Evolutionary conservation across 257 asterid species (phyloP), one percentile per base, ranked within the genome.

Genomic region (Capsicum pubescens): DNA sequence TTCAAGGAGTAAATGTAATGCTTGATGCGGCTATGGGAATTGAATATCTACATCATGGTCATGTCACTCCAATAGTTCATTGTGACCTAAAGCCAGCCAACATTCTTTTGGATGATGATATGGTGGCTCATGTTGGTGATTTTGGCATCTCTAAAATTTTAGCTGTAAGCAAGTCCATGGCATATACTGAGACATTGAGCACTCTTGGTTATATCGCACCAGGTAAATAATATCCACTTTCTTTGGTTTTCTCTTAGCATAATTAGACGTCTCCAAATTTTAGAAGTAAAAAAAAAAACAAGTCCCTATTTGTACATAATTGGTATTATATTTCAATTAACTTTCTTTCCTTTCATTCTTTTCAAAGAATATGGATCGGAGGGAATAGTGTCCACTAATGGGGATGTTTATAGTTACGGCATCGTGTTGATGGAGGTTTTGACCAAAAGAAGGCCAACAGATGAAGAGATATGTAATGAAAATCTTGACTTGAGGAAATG

Each of bases 161-260:
- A 16, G 84, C 39, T 0, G 55, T 46, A 39, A 84, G 67, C 10
- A 80, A 69, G n/a, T 42, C 84, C 21, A n/a, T 17, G 17, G 79
- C 78, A 6, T 87, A 76, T 0, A 89, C 89, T 0, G 79, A 69
- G 72, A 89, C 90, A 15, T 82, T 89, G 21, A 88, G 87, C 3
- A 87, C 90, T 12, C 69, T 89, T 36, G 90, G 90, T 52, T 89
- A 89, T 21, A 82, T 86, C 10, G 91, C 91, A 9, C 91, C 88
- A 86, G 90, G 91, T 87, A 85, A 26, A 26, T 16, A 15, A 2
- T 17, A 6, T 12, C 52, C 4, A 7, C 32, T 70, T 13, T 15
- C 9, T 14, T 4, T 50, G 46, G 2, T 5, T 60, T 60, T 56
- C n/a, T 15, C 7, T 3, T 8, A 9, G 3, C 35, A 39, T 7